Evolutionary conservation across 495 filamentous ascomycete genomes (phyloP).

Genomic region (Hypoxylon cercidicola): DNA sequence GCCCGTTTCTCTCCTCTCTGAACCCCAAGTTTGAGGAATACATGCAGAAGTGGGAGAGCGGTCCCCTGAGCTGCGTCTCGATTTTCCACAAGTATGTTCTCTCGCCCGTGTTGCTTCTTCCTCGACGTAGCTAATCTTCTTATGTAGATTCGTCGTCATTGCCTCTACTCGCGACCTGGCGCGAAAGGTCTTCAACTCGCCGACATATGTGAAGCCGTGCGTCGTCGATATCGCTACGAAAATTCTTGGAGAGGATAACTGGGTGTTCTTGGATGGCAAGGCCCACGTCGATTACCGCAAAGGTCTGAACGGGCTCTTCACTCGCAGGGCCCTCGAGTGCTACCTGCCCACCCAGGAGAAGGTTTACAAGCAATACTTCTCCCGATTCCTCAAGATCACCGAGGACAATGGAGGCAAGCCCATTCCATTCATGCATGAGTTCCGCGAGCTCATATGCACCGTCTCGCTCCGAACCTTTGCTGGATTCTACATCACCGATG

Average conservation of each 20-base stretch:
- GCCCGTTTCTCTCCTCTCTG: slow-evolving; percentile 91
- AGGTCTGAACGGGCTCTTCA: slow-evolving; percentile 94
- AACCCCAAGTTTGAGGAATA: slow-evolving; percentile 93
- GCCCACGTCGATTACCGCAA: slow-evolving; percentile 97
- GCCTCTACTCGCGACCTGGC: slow-evolving; percentile 96
- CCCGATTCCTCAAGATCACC: slow-evolving; percentile 78
- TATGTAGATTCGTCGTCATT: slow-evolving; percentile 90
- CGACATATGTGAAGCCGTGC: slow-evolving; percentile 91
- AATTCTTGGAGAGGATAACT: slow-evolving; percentile 90
- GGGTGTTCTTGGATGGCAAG: slow-evolving; percentile 97
- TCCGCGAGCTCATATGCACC: slow-evolving; percentile 96
- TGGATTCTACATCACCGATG: slow-evolving; percentile 92
- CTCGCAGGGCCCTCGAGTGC: slow-evolving; percentile 82
- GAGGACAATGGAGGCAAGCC: slow-evolving; percentile 74
- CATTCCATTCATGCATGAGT: slow-evolving; percentile 86
- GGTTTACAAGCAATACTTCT: slow-evolving; percentile 88
- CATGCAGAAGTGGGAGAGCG: slow-evolving; percentile 90
- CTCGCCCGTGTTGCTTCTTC: not conserved
- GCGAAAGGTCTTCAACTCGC: slow-evolving; percentile 97
- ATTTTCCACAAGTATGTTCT: slow-evolving; percentile 97
- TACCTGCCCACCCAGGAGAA: slow-evolving; percentile 95
- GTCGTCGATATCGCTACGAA: slow-evolving; percentile 96
- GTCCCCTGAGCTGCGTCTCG: slow-evolving; percentile 92
- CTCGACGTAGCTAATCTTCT: slow-evolving; percentile 11
- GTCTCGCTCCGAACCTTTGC: slow-evolving; percentile 96